Evolutionary conservation across 23 red algal genomes (phyloP), one percentile per base, ranked within the genome.

Genomic region (Pyropia haitanensis): DNA sequence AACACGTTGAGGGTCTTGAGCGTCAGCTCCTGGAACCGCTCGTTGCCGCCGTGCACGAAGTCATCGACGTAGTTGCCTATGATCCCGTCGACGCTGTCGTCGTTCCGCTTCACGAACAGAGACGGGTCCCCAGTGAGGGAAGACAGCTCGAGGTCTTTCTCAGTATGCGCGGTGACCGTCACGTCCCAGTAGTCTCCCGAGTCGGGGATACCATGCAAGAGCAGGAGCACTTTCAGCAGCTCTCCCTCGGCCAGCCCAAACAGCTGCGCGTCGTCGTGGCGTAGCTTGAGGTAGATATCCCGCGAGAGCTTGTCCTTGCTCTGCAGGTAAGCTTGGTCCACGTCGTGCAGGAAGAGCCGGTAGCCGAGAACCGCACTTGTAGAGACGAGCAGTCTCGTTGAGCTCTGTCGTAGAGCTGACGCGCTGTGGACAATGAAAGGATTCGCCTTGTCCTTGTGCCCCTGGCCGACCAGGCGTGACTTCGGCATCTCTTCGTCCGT

Each of bases 401-500:
- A 4, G 0, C 46, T 69, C 15, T 82, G 67, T n/a, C 57, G 65
- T 20, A 56, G 8, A 1, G 54, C 64, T 6, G 78, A 32, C 2
- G 23, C 51, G 16, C 60, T 56, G 39, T 82, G 67, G n/a, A 82
- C 67, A 0, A 82, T 2, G 18, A 46, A 3, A 6, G 15, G 19
- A 0, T 82, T 71, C 30, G 56, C 30, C 1, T 12, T 4, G 23
- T 82, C 31, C n/a, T 24, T 72, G 34, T 72, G 57, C 12, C 54
- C 67, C 55, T 82, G 67, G 0, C 62, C 78, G 15, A 82, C 57
- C 51, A 71, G 53, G 9, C 30, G 32, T 53, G 53, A 65, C 52
- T 82, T 82, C 34, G 70, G 72, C 18, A 48, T 23, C 44, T 76
- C 72, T 12, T 23, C 32, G 3, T 62, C 58, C 49, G 60, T 76